Base-by-base conservation (phyloP, 805 yeast species). In the Blastobotrys mokoenaii region DNA sequence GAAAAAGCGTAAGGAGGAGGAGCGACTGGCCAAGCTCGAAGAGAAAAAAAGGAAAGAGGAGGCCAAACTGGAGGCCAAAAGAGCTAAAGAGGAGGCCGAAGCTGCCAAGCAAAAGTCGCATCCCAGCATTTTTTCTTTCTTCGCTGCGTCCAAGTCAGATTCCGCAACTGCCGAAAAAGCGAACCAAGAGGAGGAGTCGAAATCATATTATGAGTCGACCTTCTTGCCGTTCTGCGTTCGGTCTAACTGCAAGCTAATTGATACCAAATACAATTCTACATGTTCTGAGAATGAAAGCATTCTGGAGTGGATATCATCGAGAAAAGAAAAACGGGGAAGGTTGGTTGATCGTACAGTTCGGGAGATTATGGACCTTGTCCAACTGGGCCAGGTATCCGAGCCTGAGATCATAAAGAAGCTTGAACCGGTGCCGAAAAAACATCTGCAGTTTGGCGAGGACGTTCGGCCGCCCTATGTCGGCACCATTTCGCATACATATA, bases 381-480 rank as follows among this genome's bases (percentile, higher is more conserved):
- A 37, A 45, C 31, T 37, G 20, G 48, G 50, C 39, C 44, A 43
- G n/a, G 22, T 48, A 25, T 35, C 57, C 31, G 57, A 56, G 46
- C 41, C 43, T 6, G 46, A 48, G 7, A 43, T 52, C 1, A 46
- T 43, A 3, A 45, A 11, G 9, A 22, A 44, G 40, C 48, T 62
- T 14, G 36, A 45, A n/a, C 30, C 40, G n/a, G 42, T 64, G 5
- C 66, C 67, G 2, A 46, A 53, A 2, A 58, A 61, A 39, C 57
- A 59, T 43, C 42, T 69, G 10, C 62, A 62, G 35, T 68, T 69
- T 54, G 71, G 73, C 49, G 82, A 77, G 49, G 76, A 76, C 52
- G 60, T 71, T 6, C 64, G 72, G 30, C 74, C 79, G 3, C 74
- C 80, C 7, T 79, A 71, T 53, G 65, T 66, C 31, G 83, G 83